These are phyloP conservation scores for Platismatia glauca DNA, from an alignment of 495 filamentous ascomycete species.

Conservation along the genomic window DNA sequence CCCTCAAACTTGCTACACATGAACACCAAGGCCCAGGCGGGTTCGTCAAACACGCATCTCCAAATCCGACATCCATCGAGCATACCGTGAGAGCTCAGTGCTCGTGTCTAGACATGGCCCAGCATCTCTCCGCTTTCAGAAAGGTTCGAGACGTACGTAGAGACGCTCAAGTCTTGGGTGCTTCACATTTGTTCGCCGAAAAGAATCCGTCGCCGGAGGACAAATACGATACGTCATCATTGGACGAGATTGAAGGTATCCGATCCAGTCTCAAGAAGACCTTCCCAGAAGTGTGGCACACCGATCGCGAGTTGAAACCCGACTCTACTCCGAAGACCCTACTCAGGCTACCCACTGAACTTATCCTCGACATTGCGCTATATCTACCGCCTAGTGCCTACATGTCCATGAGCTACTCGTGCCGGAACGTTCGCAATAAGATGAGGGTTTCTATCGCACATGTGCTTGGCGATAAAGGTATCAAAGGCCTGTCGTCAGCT, in stretches of 20 bases:
- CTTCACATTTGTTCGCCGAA: too few species aligned
- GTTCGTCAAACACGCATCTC: too few species aligned
- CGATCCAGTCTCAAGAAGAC: background rate
- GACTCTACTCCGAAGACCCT: background rate
- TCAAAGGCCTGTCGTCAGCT: background rate
- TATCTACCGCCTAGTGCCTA: background rate
- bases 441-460: background rate
- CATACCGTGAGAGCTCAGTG: too few species aligned
- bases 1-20: too few species aligned
- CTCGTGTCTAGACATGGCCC: too few species aligned
- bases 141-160: too few species aligned
- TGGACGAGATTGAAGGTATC: background rate
- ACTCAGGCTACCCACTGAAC: background rate
- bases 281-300: background rate
- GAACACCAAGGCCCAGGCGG: too few species aligned
- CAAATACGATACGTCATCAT: background rate
- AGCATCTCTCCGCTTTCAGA: too few species aligned
- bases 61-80: too few species aligned
- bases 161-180: too few species aligned
- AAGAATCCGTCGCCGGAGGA: background rate
- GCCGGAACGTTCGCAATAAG: background rate
- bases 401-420: conserved; percentile 1
- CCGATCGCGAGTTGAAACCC: background rate
- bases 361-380: background rate
- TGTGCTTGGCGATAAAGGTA: background rate